These are phyloP conservation scores for Daldinia decipiens DNA, from an alignment of 495 filamentous ascomycete genomes.

Conservation along the genomic window DNA sequence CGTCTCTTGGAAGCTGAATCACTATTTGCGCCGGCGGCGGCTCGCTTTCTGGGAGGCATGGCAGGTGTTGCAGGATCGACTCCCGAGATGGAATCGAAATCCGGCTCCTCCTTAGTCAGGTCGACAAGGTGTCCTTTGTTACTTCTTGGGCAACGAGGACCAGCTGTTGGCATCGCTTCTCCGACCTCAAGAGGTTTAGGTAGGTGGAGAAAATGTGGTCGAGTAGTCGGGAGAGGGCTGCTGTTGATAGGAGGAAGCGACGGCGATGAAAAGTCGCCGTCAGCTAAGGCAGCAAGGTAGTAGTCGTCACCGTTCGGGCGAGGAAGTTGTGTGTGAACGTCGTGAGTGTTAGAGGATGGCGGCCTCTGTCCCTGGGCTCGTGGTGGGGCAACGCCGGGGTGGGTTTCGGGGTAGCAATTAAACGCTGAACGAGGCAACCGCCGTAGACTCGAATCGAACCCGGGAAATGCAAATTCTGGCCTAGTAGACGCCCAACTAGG, in stretches of 20 bases:
- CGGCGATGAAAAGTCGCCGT: slow-evolving; percentile 52
- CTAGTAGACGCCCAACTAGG: not conserved
- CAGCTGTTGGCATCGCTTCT: slow-evolving; percentile 29
- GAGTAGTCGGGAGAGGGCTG: slow-evolving; percentile 32
- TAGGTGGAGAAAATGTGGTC: slow-evolving; percentile 28
- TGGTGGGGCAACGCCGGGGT: slow-evolving; percentile 5
- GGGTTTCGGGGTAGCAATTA: not conserved
- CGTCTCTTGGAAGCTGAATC: slow-evolving; percentile 44
- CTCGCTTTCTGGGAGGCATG: slow-evolving; percentile 43
- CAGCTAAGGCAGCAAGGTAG: slow-evolving; percentile 44
- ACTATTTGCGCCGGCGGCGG: slow-evolving; percentile 8
- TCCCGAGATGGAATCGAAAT: slow-evolving; percentile 19
- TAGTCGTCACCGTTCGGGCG: slow-evolving; percentile 45
- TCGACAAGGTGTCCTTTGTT: slow-evolving; percentile 34
- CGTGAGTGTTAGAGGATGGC: slow-evolving; percentile 12
- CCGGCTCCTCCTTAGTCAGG: slow-evolving; percentile 41
- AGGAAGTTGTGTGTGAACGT: slow-evolving; percentile 14
- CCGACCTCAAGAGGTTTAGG: slow-evolving; percentile 33
- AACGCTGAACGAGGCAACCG: slow-evolving; percentile 2
- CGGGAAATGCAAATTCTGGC: slow-evolving; percentile 4
- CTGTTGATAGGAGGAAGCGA: slow-evolving; percentile 47
- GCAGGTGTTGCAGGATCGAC: slow-evolving; percentile 34
- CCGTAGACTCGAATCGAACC: not conserved
- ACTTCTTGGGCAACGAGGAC: slow-evolving; percentile 11
- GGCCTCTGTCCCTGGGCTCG: slow-evolving; percentile 13